Percentiles rank a stretch among this genome's conserved stretches.
Evolutionary conservation across 306 rosid genomes (phyloP).

Genomic region (Vigna radiata): DNA sequence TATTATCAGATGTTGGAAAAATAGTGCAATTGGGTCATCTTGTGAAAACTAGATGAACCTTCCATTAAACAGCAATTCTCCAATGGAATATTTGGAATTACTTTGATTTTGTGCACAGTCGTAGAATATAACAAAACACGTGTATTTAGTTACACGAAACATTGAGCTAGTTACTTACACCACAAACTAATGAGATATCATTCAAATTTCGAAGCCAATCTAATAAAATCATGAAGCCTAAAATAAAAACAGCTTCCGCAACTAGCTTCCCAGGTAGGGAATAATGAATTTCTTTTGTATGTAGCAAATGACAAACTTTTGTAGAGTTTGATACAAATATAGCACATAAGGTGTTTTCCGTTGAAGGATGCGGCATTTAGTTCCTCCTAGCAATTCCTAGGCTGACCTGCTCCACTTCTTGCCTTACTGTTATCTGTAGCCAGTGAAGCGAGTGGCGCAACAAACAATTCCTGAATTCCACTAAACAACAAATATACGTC

Average conservation of each 20-base stretch:
- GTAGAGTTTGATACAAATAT: constrained; percentile 35
- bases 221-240: constrained; percentile 6
- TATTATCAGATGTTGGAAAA: no score
- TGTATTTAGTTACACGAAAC: not conserved
- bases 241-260: not conserved
- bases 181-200: not conserved
- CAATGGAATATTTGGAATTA: not conserved
- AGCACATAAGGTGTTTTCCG: constrained; percentile 36
- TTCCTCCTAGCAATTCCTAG: constrained; percentile 24
- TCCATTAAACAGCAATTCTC: not conserved
- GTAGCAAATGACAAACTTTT: constrained; percentile 25
- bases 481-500: constrained; percentile 44
- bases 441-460: constrained; percentile 39
- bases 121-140: not conserved
- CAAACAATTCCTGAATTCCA: constrained; percentile 34
- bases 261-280: not conserved
- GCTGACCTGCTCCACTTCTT: constrained; percentile 41
- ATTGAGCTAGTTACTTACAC: not conserved
- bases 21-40: not conserved
- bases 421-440: constrained; percentile 31
- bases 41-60: not conserved
- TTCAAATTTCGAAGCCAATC: not conserved
- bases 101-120: no score
- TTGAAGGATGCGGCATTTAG: constrained; percentile 43
- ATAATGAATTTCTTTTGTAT: not conserved